Conservation (phyloP, 495 filamentous ascomycete genomes). For the Sabuloglossum arenarium region DNA sequence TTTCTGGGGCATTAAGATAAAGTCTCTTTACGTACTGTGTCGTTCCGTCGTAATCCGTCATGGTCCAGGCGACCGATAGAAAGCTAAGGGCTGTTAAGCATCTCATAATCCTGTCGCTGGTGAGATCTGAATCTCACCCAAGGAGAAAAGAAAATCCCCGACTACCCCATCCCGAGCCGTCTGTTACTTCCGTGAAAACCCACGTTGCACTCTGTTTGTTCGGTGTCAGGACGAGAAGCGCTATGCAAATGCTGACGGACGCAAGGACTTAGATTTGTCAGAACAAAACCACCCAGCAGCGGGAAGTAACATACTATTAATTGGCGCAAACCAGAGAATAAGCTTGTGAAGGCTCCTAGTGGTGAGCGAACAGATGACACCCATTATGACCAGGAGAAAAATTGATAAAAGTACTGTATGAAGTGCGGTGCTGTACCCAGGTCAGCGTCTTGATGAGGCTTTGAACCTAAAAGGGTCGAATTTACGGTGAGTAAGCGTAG, state of each 20-base stretch:
- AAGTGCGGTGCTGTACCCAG: conserved; percentile 28
- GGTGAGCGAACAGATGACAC: conserved; percentile 42
- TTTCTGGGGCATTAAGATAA: background rate
- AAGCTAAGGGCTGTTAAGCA: conserved; percentile 19
- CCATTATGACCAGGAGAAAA: conserved; percentile 32
- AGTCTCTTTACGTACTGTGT: conserved; percentile 30
- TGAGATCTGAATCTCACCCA: conserved; percentile 14
- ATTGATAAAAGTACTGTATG: conserved; percentile 44
- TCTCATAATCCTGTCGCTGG: background rate
- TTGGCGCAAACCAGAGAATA: conserved; percentile 51
- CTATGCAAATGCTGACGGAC: conserved; percentile 38
- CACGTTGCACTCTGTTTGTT: conserved; percentile 40
- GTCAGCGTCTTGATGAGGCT: conserved; percentile 1
- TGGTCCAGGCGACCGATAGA: conserved; percentile 52
- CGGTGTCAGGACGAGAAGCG: conserved; percentile 38
- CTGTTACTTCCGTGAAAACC: conserved; percentile 45
- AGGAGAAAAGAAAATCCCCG: conserved; percentile 43
- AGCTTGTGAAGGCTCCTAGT: conserved; percentile 41
- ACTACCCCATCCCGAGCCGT: conserved; percentile 46
- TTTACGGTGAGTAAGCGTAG: conserved; percentile 24
- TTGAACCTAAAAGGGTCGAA: background rate
- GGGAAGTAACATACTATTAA: conserved; percentile 32
- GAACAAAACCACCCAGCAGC: background rate
- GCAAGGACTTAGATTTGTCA: conserved; percentile 29
- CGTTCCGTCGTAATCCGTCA: conserved; percentile 60